These are phyloP conservation scores for Macrolepiota fuliginosa DNA, from an alignment of 768 basidiomycete genomes.

Conservation along the genomic window DNA sequence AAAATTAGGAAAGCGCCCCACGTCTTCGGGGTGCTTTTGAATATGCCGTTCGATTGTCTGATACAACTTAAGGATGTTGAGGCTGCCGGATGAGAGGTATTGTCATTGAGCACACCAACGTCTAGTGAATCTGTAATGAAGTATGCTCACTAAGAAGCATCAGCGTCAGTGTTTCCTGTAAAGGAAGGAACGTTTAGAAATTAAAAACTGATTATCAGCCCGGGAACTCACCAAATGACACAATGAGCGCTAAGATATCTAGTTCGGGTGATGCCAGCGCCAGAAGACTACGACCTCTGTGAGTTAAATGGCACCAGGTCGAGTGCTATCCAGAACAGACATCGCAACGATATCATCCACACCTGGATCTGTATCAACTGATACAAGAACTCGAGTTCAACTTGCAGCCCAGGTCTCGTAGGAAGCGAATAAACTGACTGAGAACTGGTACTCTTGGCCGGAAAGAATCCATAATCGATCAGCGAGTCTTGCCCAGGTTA, in stretches of 20 bases:
- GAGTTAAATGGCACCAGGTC: not conserved
- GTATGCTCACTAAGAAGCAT: slow-evolving; percentile 54
- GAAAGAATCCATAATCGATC: not conserved
- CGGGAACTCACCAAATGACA: slow-evolving; percentile 65
- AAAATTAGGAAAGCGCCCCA: slow-evolving; percentile 61
- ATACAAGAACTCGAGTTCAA: not conserved
- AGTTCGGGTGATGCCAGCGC: slow-evolving; percentile 84
- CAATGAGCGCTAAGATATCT: slow-evolving; percentile 71
- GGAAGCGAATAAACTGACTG: slow-evolving; percentile 41
- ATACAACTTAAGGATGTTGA: slow-evolving; percentile 77
- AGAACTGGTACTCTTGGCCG: slow-evolving; percentile 53
- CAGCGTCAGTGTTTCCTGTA: slow-evolving; percentile 69
- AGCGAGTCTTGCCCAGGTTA: not conserved
- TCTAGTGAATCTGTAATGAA: slow-evolving; percentile 14
- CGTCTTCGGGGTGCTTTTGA: slow-evolving; percentile 49
- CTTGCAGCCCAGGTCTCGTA: not conserved
- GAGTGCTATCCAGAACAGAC: slow-evolving; percentile 34
- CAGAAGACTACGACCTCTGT: slow-evolving; percentile 46
- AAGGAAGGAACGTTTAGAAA: slow-evolving; percentile 1
- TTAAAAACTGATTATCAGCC: not conserved
- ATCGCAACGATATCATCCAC: slow-evolving; percentile 82
- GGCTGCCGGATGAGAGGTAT: slow-evolving; percentile 32
- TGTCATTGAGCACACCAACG: not conserved
- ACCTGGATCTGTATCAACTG: slow-evolving; percentile 87
- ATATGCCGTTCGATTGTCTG: slow-evolving; percentile 62